Evolutionary conservation across 2,329 filamentous ascomycete species (phyloP).

Genomic region (Aureobasidium namibiae): DNA sequence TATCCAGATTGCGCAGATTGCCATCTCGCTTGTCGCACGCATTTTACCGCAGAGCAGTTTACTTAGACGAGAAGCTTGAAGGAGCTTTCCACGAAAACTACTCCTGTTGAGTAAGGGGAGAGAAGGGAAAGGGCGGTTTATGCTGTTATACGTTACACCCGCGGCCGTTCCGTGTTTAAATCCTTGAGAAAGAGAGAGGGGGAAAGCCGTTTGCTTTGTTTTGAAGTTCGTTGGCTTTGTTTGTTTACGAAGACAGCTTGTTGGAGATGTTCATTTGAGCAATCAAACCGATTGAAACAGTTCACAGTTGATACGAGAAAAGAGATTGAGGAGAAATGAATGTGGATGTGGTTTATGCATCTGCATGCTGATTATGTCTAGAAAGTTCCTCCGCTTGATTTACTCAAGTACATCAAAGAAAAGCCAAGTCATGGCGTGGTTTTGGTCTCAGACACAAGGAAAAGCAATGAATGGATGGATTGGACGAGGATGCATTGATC

Average conservation of each 20-base stretch:
- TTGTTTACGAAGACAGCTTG: not conserved
- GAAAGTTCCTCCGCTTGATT: not conserved
- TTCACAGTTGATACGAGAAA: not conserved
- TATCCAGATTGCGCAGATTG: no score
- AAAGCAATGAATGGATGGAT: not conserved
- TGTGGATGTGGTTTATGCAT: not conserved
- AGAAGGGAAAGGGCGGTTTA: not conserved
- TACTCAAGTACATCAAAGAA: not conserved
- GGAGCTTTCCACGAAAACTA: no score
- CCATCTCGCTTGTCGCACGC: no score
- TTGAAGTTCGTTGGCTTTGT: not conserved
- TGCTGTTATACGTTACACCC: not conserved
- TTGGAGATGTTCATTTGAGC: no score
- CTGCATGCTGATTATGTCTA: not conserved
- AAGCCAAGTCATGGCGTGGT: not conserved
- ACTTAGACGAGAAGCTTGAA: not conserved
- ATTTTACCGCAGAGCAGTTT: not conserved
- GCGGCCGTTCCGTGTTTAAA: conserved; percentile 4
- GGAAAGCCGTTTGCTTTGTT: conserved; percentile 2
- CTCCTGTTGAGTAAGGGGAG: conserved; percentile 1
- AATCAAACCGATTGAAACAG: not conserved
- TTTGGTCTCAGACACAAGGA: not conserved
- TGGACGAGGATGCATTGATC: not conserved
- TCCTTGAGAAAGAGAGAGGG: not conserved
- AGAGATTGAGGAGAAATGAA: no score